These are phyloP conservation scores for Globisporangium nagaii DNA, from an alignment of 352 stramenopile genomes.

Conservation along the genomic window DNA sequence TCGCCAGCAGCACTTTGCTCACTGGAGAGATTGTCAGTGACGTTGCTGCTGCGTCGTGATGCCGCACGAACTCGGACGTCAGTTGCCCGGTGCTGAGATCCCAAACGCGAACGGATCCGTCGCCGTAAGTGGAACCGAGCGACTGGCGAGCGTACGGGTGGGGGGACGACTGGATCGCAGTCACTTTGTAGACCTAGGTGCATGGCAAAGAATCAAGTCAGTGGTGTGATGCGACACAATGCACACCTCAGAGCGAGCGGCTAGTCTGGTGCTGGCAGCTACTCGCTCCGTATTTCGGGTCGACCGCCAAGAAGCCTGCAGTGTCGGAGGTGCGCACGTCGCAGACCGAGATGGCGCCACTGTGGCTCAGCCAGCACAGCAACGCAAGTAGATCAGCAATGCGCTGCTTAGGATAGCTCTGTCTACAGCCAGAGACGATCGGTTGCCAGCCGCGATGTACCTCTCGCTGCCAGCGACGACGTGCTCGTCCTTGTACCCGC, in stretches of 20 bases:
- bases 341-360: conserved; percentile 57
- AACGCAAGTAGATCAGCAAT: too few relatives aligned
- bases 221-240: neutral
- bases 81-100: conserved; percentile 50
- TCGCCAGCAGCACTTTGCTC: conserved; percentile 60
- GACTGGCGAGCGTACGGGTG: conserved; percentile 56
- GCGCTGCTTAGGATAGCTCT: neutral
- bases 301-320: conserved; percentile 38
- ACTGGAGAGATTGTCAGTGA: conserved; percentile 57
- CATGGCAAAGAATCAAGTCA: neutral
- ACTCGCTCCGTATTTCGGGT: conserved; percentile 33
- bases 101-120: conserved; percentile 67
- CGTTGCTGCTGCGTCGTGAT: conserved; percentile 54
- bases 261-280: neutral
- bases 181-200: conserved; percentile 44
- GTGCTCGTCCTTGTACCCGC: conserved; percentile 67
- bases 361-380: conserved; percentile 12
- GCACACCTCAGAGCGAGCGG: neutral
- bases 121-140: conserved; percentile 49
- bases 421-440: neutral
- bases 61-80: conserved; percentile 43
- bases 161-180: conserved; percentile 44
- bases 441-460: conserved; percentile 24
- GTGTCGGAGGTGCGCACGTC: conserved; percentile 56
- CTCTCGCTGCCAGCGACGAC: conserved; percentile 64